A percentile compares a stretch with the other conserved stretches of the same genome.
These are phyloP conservation scores for Ogataea populi-albae DNA, from an alignment of 805 yeast species.

Conservation along the genomic window DNA sequence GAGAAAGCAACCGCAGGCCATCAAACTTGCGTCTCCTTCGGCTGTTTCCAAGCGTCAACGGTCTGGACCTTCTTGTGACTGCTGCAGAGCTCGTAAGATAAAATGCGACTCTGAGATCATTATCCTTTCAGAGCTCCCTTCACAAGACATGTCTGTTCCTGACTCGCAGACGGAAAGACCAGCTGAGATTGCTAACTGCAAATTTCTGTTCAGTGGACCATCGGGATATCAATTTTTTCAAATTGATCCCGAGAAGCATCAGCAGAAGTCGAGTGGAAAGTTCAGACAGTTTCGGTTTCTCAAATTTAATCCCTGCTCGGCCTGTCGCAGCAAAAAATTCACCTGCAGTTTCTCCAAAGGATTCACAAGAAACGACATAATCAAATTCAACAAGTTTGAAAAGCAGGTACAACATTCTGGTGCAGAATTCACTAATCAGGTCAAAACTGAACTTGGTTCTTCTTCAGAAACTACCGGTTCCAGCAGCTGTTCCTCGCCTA, in stretches of 20 bases:
- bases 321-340: slow-evolving; percentile 46
- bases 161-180: slow-evolving; percentile 1
- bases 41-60: slow-evolving; percentile 49
- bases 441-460: not conserved
- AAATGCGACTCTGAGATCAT: slow-evolving; percentile 68
- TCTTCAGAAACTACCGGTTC: slow-evolving; percentile 3
- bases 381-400: slow-evolving; percentile 35
- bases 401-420: slow-evolving; percentile 13
- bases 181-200: slow-evolving; percentile 32
- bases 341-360: slow-evolving; percentile 62
- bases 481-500: not conserved
- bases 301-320: slow-evolving; percentile 53
- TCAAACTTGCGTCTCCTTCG: slow-evolving; percentile 34
- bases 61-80: slow-evolving; percentile 72
- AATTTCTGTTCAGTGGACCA: slow-evolving; percentile 23
- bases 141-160: not conserved
- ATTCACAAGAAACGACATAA: slow-evolving; percentile 59
- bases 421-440: no score
- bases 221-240: slow-evolving; percentile 29
- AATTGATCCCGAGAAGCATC: slow-evolving; percentile 22
- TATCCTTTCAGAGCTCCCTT: slow-evolving; percentile 26
- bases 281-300: slow-evolving; percentile 31
- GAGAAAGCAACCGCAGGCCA: slow-evolving; percentile 19
- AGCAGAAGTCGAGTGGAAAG: slow-evolving; percentile 19
- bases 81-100: slow-evolving; percentile 65